Evolutionary conservation across 768 basidiomycete species (phyloP).

Genomic region (Boletus rubroflammeus): DNA sequence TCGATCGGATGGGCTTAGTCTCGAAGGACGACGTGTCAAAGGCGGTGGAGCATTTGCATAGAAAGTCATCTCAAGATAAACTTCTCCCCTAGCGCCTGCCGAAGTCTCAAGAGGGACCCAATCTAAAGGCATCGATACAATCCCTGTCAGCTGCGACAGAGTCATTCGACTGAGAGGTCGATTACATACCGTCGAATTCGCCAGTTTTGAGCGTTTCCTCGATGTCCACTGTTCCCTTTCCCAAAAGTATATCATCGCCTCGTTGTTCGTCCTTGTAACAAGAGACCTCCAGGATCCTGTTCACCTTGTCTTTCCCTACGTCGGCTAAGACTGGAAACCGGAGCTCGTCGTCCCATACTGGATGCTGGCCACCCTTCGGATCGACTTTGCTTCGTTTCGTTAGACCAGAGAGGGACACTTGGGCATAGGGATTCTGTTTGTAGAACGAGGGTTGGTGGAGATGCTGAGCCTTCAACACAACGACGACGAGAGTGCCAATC

Average conservation of each 20-base stretch:
- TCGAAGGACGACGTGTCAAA: conserved; percentile 49
- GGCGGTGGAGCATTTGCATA: conserved; percentile 69
- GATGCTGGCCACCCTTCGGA: conserved; percentile 88
- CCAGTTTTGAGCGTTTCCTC: conserved; percentile 76
- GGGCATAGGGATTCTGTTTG: conserved; percentile 88
- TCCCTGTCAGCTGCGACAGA: conserved; percentile 3
- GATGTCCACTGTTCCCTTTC: conserved; percentile 73
- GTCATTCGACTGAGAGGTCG: background rate
- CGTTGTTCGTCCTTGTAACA: conserved; percentile 78
- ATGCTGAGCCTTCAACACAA: conserved; percentile 82
- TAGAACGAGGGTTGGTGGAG: conserved; percentile 83
- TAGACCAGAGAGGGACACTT: conserved; percentile 54
- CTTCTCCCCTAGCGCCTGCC: conserved; percentile 70
- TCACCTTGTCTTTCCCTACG: conserved; percentile 41
- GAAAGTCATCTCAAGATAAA: conserved; percentile 94
- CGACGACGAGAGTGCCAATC: conserved; percentile 80
- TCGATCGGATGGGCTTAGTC: conserved; percentile 48
- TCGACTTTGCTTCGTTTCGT: conserved; percentile 71
- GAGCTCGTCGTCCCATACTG: conserved; percentile 88
- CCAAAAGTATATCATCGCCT: conserved; percentile 69
- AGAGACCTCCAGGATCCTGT: conserved; percentile 63
- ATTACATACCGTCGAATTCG: conserved; percentile 81
- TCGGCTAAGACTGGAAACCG: conserved; percentile 69
- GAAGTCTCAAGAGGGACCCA: conserved; percentile 62
- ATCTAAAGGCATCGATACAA: conserved; percentile 41